Evolutionary conservation across 2,329 filamentous ascomycete genomes (phyloP), one percentile per base, ranked within the genome.

Genomic region (Penicillium sp.): DNA sequence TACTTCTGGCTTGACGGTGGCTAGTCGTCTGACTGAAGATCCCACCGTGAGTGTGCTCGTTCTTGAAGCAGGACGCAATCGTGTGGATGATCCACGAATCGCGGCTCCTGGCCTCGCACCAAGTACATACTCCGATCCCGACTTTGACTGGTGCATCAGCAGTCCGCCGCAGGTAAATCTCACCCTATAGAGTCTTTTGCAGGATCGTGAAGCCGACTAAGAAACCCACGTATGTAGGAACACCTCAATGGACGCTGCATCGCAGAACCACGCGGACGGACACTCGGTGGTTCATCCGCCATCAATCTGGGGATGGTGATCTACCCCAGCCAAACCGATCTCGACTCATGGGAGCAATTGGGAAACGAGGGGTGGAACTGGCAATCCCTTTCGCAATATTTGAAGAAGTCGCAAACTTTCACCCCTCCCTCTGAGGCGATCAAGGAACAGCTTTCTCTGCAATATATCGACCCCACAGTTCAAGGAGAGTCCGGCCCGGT

Each of bases 341-440:
- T 67, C 25, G 63, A 75, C 53, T 68, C 70, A 2, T 75, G 72
- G 72, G 66, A 49, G n/a, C 57, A 66, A 48, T 52, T 71, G 13
- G 71, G 70, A 3, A 73, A 72, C 44, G 49, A 59, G 9, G 66
- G 66, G 6, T 73, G 69, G 71, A 61, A 57, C 15, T 72, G 66
- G 58, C 57, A 68, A 12, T 54, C 60, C 1, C 42, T 72, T 6
- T 47, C 57, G 3, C 66, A 64, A 1, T 73, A 72, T 50, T 67
- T 67, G 41, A 59, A 59, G 24, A 73, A 71, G 47, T 65, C 61
- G 12, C 63, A 72, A 47, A 70, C 59, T 1, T 66, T 68, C 18
- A 60, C 64, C 27, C 57, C 46, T 7, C 56, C 55, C 2, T 50
- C 46, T n/a, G 25, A 41, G 10, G 40, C 45, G 5, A 47, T 47